Base-by-base conservation (phyloP, 2,329 filamentous ascomycete genomes). In the Diaporthe destruens region DNA sequence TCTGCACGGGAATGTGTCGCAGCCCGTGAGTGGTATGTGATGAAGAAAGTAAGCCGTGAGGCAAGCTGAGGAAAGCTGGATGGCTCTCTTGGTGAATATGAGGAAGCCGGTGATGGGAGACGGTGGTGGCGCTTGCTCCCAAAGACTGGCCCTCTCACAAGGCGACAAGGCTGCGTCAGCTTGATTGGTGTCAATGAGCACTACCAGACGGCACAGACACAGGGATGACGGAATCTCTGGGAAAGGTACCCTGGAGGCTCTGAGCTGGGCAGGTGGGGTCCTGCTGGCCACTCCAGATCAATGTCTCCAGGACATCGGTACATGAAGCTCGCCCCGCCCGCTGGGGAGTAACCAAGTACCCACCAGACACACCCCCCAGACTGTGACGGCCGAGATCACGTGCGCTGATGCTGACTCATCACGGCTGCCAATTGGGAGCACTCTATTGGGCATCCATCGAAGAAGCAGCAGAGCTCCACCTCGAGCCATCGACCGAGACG, bases 381-480 rank as follows among this genome's bases (percentile, higher is more conserved):
- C n/a, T n/a, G n/a, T n/a, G n/a, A n/a, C n/a, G n/a, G n/a, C n/a
- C n/a, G n/a, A n/a, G n/a, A 42, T 72, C 71, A 72, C 71, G 71
- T 72, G 71, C 51, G 9, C 1, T 0, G 0, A 2, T 9, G 51
- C 69, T 72, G 44, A 72, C 71, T 72, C 63, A 72, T 11, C 63
- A 20, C 14, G 9, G 2, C 32, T 20, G n/a, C 63, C 71, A 72
- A 72, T 69, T 61, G 54, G 44, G 16, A 29, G 25, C 54, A 55
- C 56, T 55, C 44, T 42, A 68, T 72, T 72, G 42, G 49, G 36
- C 18, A 34, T 53, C 59, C 20, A n/a, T 20, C 8, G 23, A 36
- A 49, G 29, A 49, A 49, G 36, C 32, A n/a, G 18, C 36, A 25
- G 54, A 73, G 72, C 56, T 74, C 72, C 70, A 69, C 72, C 65